Conservation (phyloP, 805 yeast species). For the Ogataea corticis region DNA sequence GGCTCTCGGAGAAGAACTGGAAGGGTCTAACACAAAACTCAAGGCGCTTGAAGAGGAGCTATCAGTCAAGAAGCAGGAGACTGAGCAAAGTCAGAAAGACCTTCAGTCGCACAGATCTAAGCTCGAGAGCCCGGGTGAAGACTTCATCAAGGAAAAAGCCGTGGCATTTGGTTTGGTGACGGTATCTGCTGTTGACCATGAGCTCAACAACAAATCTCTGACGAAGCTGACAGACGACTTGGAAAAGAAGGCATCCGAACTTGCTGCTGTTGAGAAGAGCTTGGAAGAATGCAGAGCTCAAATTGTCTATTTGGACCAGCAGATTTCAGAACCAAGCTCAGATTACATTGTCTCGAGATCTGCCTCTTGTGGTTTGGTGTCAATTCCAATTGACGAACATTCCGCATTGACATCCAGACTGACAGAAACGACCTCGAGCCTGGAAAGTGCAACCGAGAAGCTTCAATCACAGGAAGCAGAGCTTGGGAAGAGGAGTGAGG, state of each 20-base stretch:
- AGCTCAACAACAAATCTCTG: background rate
- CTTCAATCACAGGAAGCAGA: slow-evolving; percentile 4
- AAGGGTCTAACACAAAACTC: too few species aligned
- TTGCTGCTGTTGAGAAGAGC: background rate
- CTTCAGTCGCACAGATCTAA: slow-evolving; percentile 2
- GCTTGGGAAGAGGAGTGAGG: slow-evolving; percentile 6
- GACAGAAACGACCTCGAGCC: background rate
- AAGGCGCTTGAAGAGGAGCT: too few species aligned
- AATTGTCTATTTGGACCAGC: background rate
- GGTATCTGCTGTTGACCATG: slow-evolving; percentile 5
- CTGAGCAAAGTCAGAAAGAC: background rate
- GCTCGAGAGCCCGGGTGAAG: slow-evolving; percentile 22
- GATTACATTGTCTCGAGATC: slow-evolving; percentile 4
- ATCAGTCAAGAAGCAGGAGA: too few species aligned
- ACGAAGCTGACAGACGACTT: background rate
- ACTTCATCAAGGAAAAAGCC: slow-evolving; percentile 22
- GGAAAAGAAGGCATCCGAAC: slow-evolving; percentile 5
- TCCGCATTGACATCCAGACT: background rate
- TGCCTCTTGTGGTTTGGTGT: slow-evolving; percentile 2
- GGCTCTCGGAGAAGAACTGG: background rate
- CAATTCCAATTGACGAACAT: slow-evolving; percentile 9
- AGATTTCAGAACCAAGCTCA: background rate
- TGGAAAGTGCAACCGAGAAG: background rate
- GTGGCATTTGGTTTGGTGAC: slow-evolving; percentile 15
- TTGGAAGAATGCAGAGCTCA: background rate